phyloP scores from a whole-genome alignment of 2,329 filamentous ascomycete genomes.

The Aspergillus fumigatus region DNA sequence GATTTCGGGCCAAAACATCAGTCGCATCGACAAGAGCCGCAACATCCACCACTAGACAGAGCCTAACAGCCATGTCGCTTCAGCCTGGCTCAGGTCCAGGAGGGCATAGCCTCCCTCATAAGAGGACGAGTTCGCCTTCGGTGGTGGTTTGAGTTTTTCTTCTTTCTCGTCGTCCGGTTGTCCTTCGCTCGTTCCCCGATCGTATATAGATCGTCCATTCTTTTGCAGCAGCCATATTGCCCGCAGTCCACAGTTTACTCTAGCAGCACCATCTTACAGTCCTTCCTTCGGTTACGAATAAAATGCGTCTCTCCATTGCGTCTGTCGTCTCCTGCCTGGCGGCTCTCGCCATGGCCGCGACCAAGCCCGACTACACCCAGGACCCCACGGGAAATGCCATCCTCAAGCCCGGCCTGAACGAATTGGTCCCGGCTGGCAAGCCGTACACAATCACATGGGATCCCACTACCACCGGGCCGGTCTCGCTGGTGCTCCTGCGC shows the following conservation, averaged over 20 bases:
- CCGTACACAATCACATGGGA: slow-evolving; percentile 57
- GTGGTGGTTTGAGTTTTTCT: background rate
- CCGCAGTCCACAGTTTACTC: no score
- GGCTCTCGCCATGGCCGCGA: slow-evolving; percentile 36
- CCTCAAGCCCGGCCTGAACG: slow-evolving; percentile 46
- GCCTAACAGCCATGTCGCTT: background rate
- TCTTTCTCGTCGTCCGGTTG: background rate
- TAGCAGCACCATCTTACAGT: background rate
- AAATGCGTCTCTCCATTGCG: slow-evolving; percentile 38
- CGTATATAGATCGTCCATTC: background rate
- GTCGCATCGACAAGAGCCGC: background rate
- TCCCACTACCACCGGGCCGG: slow-evolving; percentile 31
- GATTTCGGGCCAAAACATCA: background rate
- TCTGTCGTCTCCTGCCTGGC: slow-evolving; percentile 33
- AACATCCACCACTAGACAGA: background rate
- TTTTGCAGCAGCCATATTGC: background rate
- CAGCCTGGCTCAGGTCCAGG: background rate
- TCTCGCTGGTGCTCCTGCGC: slow-evolving; percentile 57
- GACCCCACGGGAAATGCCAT: slow-evolving; percentile 52
- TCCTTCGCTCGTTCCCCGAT: background rate
- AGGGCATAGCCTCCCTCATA: background rate
- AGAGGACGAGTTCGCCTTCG: background rate
- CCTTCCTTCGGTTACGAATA: slow-evolving; percentile 3
- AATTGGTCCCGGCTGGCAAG: slow-evolving; percentile 52
- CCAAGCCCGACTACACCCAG: slow-evolving; percentile 32